Evolutionary conservation across 2,329 filamentous ascomycete species (phyloP).

Genomic region (Westerdykella ornata): DNA sequence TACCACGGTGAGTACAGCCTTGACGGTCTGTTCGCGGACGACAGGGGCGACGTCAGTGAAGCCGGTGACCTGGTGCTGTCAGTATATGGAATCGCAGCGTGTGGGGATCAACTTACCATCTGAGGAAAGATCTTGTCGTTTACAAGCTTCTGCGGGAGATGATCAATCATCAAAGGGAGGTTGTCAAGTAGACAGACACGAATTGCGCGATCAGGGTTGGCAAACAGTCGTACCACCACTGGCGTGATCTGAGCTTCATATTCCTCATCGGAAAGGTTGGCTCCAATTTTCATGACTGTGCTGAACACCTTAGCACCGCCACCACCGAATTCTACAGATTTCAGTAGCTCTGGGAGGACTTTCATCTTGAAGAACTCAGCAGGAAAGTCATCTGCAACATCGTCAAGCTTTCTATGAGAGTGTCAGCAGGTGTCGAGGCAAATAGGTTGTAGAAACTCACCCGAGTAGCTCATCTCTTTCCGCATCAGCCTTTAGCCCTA

Average conservation of each 20-base stretch:
- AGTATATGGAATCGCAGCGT: background rate
- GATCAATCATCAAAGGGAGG: conserved; percentile 84
- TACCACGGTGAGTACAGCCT: conserved; percentile 82
- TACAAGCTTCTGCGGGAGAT: conserved; percentile 77
- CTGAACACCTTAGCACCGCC: conserved; percentile 86
- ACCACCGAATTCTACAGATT: conserved; percentile 96
- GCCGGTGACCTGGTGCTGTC: conserved; percentile 62
- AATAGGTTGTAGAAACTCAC: conserved; percentile 34
- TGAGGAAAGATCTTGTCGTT: conserved; percentile 97
- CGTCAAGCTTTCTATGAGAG: conserved; percentile 60
- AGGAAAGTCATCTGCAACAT: conserved; percentile 86
- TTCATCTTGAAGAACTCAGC: conserved; percentile 99
- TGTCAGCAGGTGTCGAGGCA: conserved; percentile 7
- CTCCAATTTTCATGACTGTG: conserved; percentile 83
- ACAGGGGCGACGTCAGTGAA: conserved; percentile 89
- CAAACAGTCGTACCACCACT: conserved; percentile 78
- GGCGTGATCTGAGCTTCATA: conserved; percentile 80
- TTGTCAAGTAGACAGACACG: conserved; percentile 87
- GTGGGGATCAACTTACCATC: conserved; percentile 51
- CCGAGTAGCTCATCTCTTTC: conserved; percentile 81
- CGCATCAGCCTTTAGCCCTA: conserved; percentile 77
- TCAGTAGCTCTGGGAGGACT: conserved; percentile 88
- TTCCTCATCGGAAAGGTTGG: conserved; percentile 82
- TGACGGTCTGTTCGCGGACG: conserved; percentile 91
- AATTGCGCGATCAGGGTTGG: conserved; percentile 84